phyloP scores from a whole-genome alignment of 495 filamentous ascomycete species.

The Echria macrotheca region DNA sequence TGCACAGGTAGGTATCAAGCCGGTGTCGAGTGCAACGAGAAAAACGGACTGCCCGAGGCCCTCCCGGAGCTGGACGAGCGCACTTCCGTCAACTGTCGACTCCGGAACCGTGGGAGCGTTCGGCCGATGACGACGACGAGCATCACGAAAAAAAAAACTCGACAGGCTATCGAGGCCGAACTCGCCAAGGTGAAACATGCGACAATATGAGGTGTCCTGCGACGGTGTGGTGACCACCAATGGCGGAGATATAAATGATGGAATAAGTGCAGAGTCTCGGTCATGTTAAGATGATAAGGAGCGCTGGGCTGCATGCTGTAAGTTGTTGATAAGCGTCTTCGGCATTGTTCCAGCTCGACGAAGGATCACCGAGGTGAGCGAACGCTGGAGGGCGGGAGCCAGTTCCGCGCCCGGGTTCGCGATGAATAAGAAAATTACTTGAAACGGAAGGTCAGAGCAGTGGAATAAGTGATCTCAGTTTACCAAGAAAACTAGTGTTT shows the following conservation, averaged over 20 bases:
- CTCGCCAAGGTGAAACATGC: constrained; percentile 11
- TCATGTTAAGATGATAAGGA: constrained; percentile 3
- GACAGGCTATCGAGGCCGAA: neutral
- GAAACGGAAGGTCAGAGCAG: constrained; percentile 9
- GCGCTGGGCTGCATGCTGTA: neutral
- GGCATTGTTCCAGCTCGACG: too few species aligned
- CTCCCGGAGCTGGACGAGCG: too few species aligned
- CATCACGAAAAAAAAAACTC: neutral
- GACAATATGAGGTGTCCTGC: constrained; percentile 15
- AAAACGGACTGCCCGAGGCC: too few species aligned
- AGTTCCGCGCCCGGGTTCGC: neutral
- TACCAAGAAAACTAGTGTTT: constrained; percentile 2
- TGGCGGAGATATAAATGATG: constrained; percentile 7
- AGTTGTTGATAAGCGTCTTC: constrained; percentile 3
- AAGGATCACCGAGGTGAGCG: too few species aligned
- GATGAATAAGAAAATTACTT: neutral
- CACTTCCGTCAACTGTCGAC: neutral
- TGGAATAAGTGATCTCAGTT: constrained; percentile 11
- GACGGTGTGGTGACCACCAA: neutral
- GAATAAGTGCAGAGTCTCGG: neutral
- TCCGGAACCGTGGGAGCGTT: constrained; percentile 4
- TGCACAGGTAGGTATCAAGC: too few species aligned
- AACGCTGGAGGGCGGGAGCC: neutral
- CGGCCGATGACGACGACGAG: neutral
- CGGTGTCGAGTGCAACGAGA: too few species aligned